A percentile compares a stretch with the other conserved stretches of the same genome.
These are phyloP conservation scores for Rhodosporidiobolus odoratus DNA, from an alignment of 768 basidiomycete genomes.

Conservation along the genomic window DNA sequence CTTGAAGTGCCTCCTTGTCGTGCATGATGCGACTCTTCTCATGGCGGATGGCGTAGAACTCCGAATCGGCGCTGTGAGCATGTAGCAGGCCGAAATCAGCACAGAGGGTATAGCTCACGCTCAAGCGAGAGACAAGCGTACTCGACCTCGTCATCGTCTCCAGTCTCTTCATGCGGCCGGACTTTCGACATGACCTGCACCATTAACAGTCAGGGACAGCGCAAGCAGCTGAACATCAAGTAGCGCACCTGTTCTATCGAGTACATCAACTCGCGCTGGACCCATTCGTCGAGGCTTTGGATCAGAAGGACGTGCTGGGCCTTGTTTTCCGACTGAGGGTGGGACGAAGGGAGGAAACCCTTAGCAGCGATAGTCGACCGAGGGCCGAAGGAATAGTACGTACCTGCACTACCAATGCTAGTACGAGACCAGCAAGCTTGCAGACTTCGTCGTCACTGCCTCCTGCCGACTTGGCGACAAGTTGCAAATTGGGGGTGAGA, in stretches of 20 bases:
- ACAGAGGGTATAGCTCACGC: neutral
- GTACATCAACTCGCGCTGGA: conserved; percentile 86
- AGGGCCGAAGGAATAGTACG: conserved; percentile 54
- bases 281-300: conserved; percentile 69
- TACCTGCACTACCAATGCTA: conserved; percentile 34
- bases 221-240: neutral
- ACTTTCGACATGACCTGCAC: conserved; percentile 71
- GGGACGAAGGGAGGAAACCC: too few relatives aligned
- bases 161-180: conserved; percentile 47
- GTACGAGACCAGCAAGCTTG: conserved; percentile 22
- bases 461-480: conserved; percentile 71
- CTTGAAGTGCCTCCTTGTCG: conserved; percentile 82
- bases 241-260: conserved; percentile 77
- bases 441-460: conserved; percentile 50
- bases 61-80: conserved; percentile 64
- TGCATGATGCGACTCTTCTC: conserved; percentile 68
- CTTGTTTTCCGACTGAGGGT: conserved; percentile 80
- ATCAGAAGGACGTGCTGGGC: conserved; percentile 84
- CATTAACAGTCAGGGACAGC: neutral
- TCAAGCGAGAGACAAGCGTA: conserved; percentile 49
- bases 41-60: conserved; percentile 77
- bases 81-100: neutral
- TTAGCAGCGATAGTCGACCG: conserved; percentile 74
- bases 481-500: conserved; percentile 81
- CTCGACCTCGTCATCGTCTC: conserved; percentile 70